A percentile compares a stretch with the other conserved stretches of the same genome.
Evolutionary conservation across 139 green algal genomes (phyloP).

Genomic region (Trebouxia sp.): DNA sequence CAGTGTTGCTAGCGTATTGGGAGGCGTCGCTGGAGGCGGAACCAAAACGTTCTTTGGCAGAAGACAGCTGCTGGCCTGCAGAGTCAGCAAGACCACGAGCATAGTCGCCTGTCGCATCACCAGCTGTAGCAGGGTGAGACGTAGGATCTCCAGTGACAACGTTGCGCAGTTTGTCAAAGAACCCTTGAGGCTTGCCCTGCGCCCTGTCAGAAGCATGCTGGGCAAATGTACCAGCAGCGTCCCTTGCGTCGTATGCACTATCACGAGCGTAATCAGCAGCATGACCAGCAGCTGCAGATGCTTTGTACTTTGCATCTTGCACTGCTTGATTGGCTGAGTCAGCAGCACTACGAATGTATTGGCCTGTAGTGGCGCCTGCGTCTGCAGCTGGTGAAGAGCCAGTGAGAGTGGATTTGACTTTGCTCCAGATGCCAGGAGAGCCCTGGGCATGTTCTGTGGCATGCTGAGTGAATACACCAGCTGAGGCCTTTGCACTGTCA

Average conservation of each 20-base stretch:
- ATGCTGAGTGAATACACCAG: neutral
- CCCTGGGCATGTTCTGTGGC: slow-evolving; percentile 16
- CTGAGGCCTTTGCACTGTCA: slow-evolving; percentile 3
- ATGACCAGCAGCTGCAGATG: slow-evolving; percentile 9
- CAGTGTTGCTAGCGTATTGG: neutral
- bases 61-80: slow-evolving; percentile 20
- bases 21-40: slow-evolving; percentile 17
- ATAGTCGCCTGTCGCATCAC: slow-evolving; percentile 18
- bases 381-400: slow-evolving; percentile 7
- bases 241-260: slow-evolving; percentile 12
- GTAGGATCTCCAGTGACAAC: slow-evolving; percentile 9
- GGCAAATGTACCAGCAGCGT: slow-evolving; percentile 1
- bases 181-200: slow-evolving; percentile 4
- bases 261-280: slow-evolving; percentile 23
- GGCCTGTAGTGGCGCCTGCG: slow-evolving; percentile 1
- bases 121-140: slow-evolving; percentile 20
- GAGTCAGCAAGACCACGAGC: slow-evolving; percentile 18
- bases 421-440: slow-evolving; percentile 4
- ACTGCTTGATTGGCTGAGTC: slow-evolving; percentile 12
- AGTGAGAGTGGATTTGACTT: slow-evolving; percentile 24
- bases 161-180: slow-evolving; percentile 19
- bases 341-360: slow-evolving; percentile 8
- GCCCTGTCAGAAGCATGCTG: slow-evolving; percentile 27
- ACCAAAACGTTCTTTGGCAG: slow-evolving; percentile 8
- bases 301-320: slow-evolving; percentile 8